Percentiles rank a stretch among this genome's conserved stretches.
phyloP scores from a whole-genome alignment of 164 flowering plant species.

The Taxillus chinensis region DNA sequence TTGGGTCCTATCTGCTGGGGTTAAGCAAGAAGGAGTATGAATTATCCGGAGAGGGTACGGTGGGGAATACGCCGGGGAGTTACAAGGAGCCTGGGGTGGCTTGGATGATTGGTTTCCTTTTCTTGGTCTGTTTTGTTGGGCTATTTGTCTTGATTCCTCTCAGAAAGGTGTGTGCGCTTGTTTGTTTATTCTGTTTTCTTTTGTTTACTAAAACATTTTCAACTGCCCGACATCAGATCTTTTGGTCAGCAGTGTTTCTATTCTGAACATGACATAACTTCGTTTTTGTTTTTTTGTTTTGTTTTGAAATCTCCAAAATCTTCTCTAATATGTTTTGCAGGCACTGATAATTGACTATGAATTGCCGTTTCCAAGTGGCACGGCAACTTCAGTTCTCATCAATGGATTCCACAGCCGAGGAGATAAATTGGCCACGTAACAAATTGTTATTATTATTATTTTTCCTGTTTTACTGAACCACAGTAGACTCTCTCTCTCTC shows the following conservation, averaged over 20 bases:
- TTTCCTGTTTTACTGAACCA: no score
- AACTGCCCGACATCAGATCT: no score
- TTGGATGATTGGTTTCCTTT: conserved; percentile 74
- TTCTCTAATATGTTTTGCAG: conserved; percentile 17
- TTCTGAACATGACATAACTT: no score
- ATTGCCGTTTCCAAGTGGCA: conserved; percentile 71
- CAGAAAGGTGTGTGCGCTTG: conserved; percentile 47
- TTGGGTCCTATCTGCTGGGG: conserved; percentile 81
- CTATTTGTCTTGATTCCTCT: conserved; percentile 81
- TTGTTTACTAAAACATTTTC: not conserved
- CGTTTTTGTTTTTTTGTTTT: no score
- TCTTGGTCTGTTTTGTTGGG: conserved; percentile 67
- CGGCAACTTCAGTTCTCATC: conserved; percentile 84
- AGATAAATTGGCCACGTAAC: conserved; percentile 62
- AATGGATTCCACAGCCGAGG: conserved; percentile 75
- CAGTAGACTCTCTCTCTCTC: no score
- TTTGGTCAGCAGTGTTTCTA: no score
- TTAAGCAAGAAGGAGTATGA: conserved; percentile 64
- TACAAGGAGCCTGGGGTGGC: conserved; percentile 69
- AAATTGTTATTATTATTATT: no score
- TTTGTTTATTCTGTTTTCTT: not conserved
- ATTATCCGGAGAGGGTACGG: conserved; percentile 46
- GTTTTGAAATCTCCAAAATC: no score
- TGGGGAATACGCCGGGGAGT: conserved; percentile 46
- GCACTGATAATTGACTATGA: conserved; percentile 77